A percentile compares a stretch with the other conserved stretches of the same genome.
Conservation (phyloP, 169 alveolate species). For the Plasmodium coatneyi region DNA sequence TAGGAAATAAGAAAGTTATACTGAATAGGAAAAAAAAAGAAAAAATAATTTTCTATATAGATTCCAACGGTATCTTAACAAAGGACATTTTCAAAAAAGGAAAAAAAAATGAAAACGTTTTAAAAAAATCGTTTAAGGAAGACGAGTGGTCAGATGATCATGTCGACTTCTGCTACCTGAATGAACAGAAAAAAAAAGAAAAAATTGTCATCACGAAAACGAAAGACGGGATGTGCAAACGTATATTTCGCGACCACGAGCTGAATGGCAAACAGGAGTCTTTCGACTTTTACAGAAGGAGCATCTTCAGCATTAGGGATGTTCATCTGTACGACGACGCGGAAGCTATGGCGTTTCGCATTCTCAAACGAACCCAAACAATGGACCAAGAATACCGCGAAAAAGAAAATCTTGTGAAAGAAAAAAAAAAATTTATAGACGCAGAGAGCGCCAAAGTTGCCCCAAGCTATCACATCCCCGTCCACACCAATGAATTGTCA, state of each 20-base stretch:
- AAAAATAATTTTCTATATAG: constrained; percentile 26
- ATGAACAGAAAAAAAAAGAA: constrained; percentile 21
- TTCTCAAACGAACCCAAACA: neutral
- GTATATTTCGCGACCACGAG: constrained; percentile 9
- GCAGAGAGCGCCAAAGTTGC: neutral
- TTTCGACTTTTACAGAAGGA: constrained; percentile 1
- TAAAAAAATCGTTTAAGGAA: neutral
- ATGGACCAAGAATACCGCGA: neutral
- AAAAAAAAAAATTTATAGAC: neutral
- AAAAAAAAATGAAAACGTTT: constrained; percentile 4
- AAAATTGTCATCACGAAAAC: constrained; percentile 17
- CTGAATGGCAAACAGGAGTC: neutral
- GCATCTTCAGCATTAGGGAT: neutral
- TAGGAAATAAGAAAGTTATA: constrained; percentile 35
- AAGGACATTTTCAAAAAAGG: constrained; percentile 4
- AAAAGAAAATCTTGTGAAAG: neutral
- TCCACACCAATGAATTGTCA: neutral
- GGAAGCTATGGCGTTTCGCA: constrained; percentile 3
- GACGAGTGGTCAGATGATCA: constrained; percentile 50
- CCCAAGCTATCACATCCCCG: neutral
- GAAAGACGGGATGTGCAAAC: neutral
- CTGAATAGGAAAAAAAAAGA: constrained; percentile 31
- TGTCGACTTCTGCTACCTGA: constrained; percentile 27
- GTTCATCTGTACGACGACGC: constrained; percentile 28
- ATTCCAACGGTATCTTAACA: constrained; percentile 1